These are phyloP conservation scores for Boletus sp. DNA, from an alignment of 768 basidiomycete genomes.

Conservation along the genomic window DNA sequence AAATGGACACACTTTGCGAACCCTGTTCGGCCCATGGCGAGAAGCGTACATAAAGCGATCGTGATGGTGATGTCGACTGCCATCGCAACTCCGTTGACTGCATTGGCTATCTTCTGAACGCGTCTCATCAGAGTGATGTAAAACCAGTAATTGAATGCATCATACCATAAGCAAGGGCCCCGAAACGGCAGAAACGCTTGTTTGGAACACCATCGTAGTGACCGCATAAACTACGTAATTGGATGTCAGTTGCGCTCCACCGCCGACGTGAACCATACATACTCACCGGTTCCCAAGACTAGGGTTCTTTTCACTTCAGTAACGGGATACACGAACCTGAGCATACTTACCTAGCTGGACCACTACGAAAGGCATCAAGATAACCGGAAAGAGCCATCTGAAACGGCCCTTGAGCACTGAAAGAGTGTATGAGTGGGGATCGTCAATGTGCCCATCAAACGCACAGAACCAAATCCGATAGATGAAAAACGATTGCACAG, in stretches of 20 bases:
- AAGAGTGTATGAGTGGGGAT: background rate
- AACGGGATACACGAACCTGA: background rate
- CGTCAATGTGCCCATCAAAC: conserved; percentile 3
- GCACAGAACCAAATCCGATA: conserved; percentile 23
- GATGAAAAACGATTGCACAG: conserved; percentile 27
- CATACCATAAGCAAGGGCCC: conserved; percentile 19
- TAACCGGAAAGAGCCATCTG: conserved; percentile 15
- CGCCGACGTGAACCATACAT: background rate
- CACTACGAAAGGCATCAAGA: conserved; percentile 18
- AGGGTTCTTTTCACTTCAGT: background rate
- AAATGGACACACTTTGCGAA: conserved; percentile 15
- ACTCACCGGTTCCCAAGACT: conserved; percentile 18
- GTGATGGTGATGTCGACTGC: conserved; percentile 21
- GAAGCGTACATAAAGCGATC: conserved; percentile 20
- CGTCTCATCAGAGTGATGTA: background rate
- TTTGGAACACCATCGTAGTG: conserved; percentile 12
- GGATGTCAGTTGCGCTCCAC: conserved; percentile 2
- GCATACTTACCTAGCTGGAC: conserved; percentile 15
- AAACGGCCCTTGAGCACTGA: conserved; percentile 16
- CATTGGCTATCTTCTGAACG: conserved; percentile 13
- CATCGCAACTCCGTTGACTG: conserved; percentile 11
- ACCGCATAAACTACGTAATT: conserved; percentile 14
- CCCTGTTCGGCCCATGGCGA: conserved; percentile 23
- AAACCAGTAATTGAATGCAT: background rate
- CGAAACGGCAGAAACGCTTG: conserved; percentile 15